A percentile compares a stretch with the other conserved stretches of the same genome.
phyloP scores from a whole-genome alignment of 2,329 filamentous ascomycete species.

The Claviceps cyperi region DNA sequence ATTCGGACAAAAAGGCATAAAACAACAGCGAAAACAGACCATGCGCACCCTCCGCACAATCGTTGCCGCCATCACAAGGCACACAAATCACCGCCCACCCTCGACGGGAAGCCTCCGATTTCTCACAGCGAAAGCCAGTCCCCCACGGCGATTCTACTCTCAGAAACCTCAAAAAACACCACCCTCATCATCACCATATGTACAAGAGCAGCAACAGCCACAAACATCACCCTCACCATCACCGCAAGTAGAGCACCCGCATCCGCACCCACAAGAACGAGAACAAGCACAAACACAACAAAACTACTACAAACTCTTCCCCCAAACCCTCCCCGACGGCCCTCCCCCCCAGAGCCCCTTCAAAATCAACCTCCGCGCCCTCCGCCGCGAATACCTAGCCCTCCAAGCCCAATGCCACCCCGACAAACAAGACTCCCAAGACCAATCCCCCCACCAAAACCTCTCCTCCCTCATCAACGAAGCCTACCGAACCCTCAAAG shows the following conservation, averaged over 20 bases:
- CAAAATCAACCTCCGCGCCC: constrained; percentile 49
- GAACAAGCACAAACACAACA: neutral
- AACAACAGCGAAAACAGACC: neutral
- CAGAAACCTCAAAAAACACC: neutral
- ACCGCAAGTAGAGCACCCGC: neutral
- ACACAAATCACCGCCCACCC: neutral
- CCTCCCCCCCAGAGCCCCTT: constrained; percentile 70
- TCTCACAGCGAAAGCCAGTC: neutral
- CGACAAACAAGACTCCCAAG: constrained; percentile 44
- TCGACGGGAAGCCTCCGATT: neutral
- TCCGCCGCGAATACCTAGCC: constrained; percentile 75
- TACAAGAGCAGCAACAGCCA: neutral
- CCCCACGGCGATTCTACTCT: neutral
- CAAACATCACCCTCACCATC: neutral
- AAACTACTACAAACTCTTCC: constrained; percentile 83
- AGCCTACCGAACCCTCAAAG: constrained; percentile 72
- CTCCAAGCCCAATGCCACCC: constrained; percentile 69
- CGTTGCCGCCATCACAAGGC: neutral
- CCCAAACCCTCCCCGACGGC: constrained; percentile 57
- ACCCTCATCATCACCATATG: neutral
- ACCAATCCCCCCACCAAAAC: constrained; percentile 68
- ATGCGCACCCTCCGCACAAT: neutral
- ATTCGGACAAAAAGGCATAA: neutral
- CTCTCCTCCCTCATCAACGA: constrained; percentile 78
- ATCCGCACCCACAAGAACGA: neutral